Percentiles rank a stretch among this genome's conserved stretches.
These are phyloP conservation scores for Claviceps maximensis DNA, from an alignment of 2,329 filamentous ascomycete genomes.

Conservation along the genomic window DNA sequence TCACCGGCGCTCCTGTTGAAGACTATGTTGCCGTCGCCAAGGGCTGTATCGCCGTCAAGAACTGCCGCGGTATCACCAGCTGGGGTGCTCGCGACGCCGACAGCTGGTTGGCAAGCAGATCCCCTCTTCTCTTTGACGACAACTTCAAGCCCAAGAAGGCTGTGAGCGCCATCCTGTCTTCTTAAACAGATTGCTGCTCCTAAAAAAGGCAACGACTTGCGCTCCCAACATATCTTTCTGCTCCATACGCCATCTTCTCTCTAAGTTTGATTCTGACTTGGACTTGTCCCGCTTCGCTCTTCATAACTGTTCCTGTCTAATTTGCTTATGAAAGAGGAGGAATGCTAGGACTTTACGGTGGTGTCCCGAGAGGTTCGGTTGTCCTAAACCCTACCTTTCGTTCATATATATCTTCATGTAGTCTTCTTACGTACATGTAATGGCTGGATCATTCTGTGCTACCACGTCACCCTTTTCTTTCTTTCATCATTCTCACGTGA, in stretches of 20 bases:
- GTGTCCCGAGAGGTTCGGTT: neutral
- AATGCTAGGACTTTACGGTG: neutral
- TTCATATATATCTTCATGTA: neutral
- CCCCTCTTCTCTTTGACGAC: constrained; percentile 40
- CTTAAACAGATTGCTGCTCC: too few species aligned
- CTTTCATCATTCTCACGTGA: neutral
- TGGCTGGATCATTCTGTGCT: neutral
- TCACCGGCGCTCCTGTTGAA: constrained; percentile 37
- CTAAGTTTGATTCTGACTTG: too few species aligned
- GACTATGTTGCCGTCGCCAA: constrained; percentile 48
- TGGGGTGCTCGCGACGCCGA: constrained; percentile 39
- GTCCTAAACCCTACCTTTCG: neutral
- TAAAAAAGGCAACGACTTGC: neutral
- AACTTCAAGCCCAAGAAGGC: constrained; percentile 18
- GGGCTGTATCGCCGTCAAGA: constrained; percentile 42
- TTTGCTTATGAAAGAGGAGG: neutral
- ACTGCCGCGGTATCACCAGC: constrained; percentile 54
- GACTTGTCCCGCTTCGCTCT: neutral
- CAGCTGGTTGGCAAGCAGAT: constrained; percentile 32
- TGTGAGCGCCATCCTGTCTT: neutral
- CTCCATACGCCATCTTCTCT: neutral
- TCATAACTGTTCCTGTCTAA: neutral
- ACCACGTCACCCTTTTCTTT: neutral
- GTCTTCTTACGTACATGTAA: neutral
- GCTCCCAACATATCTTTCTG: neutral